Evolutionary conservation across 2,329 filamentous ascomycete species (phyloP), one percentile per base, ranked within the genome.

Genomic region (Fusarium chaquense): DNA sequence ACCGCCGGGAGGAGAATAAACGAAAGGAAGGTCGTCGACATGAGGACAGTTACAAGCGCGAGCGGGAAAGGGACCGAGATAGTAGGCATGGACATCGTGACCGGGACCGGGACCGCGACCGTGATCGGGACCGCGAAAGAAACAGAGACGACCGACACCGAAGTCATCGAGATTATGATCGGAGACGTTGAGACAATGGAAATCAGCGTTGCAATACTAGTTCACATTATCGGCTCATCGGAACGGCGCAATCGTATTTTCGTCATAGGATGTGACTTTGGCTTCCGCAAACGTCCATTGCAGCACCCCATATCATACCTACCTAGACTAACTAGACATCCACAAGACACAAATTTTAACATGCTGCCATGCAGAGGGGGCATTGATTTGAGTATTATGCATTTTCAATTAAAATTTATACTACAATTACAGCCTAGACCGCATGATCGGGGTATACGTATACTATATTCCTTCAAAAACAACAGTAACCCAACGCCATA

Each of bases 31-130:
- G 77, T 41, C 77, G 80, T 56, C 76, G 80, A 46, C 70, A 79
- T 6, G 81, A 83, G 32, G 80, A 83, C 46, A 82, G 81, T 70
- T 85, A 87, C 67, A 86, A 85, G 64, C 75, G 79, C 50, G 80
- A 82, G 73, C 78, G 70, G 79, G 78, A 78, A 45, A 73, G 75
- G 50, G 78, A 82, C 20, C 77, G 78, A 62, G 82, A 85, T 28
- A 50, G 54, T 13, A 66, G 77, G 20, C 73, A 81, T 65, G 71
- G 78, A 38, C 76, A 82, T 46, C 71, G 77, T 8, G 72, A 75
- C 33, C 20, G 20, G 20, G 20, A 20, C 20, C 50, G 62, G 5
- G 65, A 72, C 35, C 56, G 41, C 7, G 45, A 22, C 11, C 49
- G 24, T 5, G 72, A 75, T 20, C 45, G 60, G 13, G 58, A 62